Conservation (phyloP, 176 grass and related monocot species). For the Bolboschoenus planiculmis region DNA sequence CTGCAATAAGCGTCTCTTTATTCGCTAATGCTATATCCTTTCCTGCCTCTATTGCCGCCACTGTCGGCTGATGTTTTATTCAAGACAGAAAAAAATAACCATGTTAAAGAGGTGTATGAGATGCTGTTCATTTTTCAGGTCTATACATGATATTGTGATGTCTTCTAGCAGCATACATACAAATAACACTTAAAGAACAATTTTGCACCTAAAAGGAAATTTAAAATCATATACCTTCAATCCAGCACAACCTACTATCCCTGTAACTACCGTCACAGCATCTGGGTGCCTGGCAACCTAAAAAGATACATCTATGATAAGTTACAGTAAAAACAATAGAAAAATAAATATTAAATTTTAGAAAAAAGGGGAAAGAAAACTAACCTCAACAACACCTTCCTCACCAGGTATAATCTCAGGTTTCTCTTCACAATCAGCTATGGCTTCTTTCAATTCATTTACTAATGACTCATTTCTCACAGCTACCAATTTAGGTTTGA, state of each 20-base stretch:
- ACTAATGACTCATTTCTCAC: slow-evolving; percentile 71
- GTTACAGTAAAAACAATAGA: background rate
- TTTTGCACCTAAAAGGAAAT: slow-evolving; percentile 10
- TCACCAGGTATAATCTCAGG: slow-evolving; percentile 99
- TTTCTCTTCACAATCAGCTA: slow-evolving; percentile 84
- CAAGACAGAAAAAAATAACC: slow-evolving; percentile 1
- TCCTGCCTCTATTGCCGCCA: slow-evolving; percentile 93
- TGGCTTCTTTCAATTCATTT: slow-evolving; percentile 79
- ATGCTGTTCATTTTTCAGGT: background rate
- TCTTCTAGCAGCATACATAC: background rate
- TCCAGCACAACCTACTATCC: slow-evolving; percentile 97
- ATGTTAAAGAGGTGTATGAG: background rate
- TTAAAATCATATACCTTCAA: slow-evolving; percentile 59
- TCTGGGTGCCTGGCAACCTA: slow-evolving; percentile 91
- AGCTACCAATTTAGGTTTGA: slow-evolving; percentile 84
- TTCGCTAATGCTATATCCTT: slow-evolving; percentile 96
- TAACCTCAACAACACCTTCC: slow-evolving; percentile 80
- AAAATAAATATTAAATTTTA: background rate
- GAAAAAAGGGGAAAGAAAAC: background rate
- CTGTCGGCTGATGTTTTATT: slow-evolving; percentile 55
- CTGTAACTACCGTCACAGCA: slow-evolving; percentile 84
- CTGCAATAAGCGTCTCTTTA: slow-evolving; percentile 99
- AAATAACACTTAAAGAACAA: background rate
- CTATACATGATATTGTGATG: background rate
- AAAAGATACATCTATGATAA: slow-evolving; percentile 7